Base-by-base conservation (phyloP, 2,329 filamentous ascomycete species). In the Stagonosporopsis vannaccii region DNA sequence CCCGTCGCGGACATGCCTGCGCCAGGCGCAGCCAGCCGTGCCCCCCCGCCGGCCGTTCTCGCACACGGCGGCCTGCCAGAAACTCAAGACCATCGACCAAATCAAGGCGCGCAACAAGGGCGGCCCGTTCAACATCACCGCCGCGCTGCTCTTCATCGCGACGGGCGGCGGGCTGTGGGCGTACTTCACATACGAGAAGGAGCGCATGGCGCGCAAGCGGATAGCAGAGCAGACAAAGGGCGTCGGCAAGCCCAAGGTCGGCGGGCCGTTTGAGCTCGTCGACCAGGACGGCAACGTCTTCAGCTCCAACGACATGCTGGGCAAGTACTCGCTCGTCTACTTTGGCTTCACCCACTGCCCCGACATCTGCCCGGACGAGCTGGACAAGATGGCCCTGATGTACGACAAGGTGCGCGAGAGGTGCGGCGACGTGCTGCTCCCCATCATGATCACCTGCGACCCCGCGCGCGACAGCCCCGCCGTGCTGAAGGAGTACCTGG, bases 371-470 rank as follows among this genome's bases (percentile, higher is more conserved):
- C 95, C 95, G 30, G 95, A 99, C 73, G 95, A 99, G 79, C 89
- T 99, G 69, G 95, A 99, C 81, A 99, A 99, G 82, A 97, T 99
- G 93, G 91, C 94, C n/a, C 84, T 84, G 56, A 97, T 98, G 86
- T 90, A 96, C 72, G 92, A 99, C 73, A 81, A 81, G 56, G 84
- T 88, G 37, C 77, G 79, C 36, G 76, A 77, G 48, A 74, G 76
- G 59, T 77, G 77, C 62, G 81, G 81, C 32, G 74, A 79, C 47
- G 76, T 81, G 45, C 79, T 97, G 63, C 81, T 88, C 26, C 91
- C 94, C 25, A 83, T 99, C 55, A 98, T 99, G 77, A 91, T 99
- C 65, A 96, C 92, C 41, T 98, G 95, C 79, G 95, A 99, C 73
- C 95, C 95, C 1, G 93, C 87, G 41, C 88, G 95, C 66, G 95